Percentiles rank a stretch among this genome's conserved stretches.
Evolutionary conservation across 2,329 filamentous ascomycete genomes (phyloP).

Genomic region (Cercospora sesami): DNA sequence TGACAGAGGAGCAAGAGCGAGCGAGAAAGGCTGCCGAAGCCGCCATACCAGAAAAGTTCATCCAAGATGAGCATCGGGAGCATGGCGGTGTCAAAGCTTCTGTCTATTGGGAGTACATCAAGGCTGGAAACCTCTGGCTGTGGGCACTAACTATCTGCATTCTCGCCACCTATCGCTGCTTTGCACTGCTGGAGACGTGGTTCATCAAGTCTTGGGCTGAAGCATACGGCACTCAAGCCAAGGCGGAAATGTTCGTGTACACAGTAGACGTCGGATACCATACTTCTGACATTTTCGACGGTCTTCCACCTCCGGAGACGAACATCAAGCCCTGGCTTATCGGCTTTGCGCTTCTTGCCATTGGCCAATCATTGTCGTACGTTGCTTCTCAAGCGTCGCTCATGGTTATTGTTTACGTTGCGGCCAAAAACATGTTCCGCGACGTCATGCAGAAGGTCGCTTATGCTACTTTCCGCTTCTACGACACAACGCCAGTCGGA

Average conservation of each 20-base stretch:
- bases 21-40: slow-evolving; percentile 46
- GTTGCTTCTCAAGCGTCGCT: slow-evolving; percentile 66
- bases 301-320: slow-evolving; percentile 64
- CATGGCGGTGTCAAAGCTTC: slow-evolving; percentile 72
- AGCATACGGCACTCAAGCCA: slow-evolving; percentile 55
- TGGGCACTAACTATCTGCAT: slow-evolving; percentile 67
- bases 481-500: slow-evolving; percentile 85
- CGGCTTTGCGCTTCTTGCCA: slow-evolving; percentile 66
- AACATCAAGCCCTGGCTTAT: slow-evolving; percentile 74
- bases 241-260: slow-evolving; percentile 21
- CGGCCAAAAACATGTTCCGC: slow-evolving; percentile 73
- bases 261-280: slow-evolving; percentile 19
- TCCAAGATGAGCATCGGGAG: slow-evolving; percentile 73
- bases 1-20: slow-evolving; percentile 31
- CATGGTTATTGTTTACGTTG: slow-evolving; percentile 74
- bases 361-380: slow-evolving; percentile 60
- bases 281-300: slow-evolving; percentile 44
- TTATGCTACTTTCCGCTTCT: slow-evolving; percentile 82
- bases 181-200: slow-evolving; percentile 69
- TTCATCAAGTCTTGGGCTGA: slow-evolving; percentile 88
- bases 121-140: slow-evolving; percentile 71
- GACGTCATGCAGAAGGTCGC: slow-evolving; percentile 72
- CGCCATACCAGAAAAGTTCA: slow-evolving; percentile 70
- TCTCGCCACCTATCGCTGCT: slow-evolving; percentile 63
- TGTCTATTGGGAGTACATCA: slow-evolving; percentile 84